Conservation (phyloP, 1,139 yeast species). For the Pichia sp. region DNA sequence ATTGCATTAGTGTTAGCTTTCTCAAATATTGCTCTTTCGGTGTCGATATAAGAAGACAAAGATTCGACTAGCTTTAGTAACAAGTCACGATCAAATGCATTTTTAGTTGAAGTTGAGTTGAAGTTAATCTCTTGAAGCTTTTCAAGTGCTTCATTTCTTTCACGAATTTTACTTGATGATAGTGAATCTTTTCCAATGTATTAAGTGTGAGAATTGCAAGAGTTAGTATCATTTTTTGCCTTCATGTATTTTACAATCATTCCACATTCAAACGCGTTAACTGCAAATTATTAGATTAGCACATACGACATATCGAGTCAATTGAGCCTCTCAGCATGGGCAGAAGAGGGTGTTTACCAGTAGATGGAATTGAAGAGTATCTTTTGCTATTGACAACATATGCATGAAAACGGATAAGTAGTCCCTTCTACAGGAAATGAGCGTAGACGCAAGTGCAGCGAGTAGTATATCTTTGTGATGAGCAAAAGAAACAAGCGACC, state of each 20-base stretch:
- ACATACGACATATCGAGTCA: conserved; percentile 15
- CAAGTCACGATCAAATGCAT: conserved; percentile 21
- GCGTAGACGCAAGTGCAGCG: too few relatives aligned
- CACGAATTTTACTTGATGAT: conserved; percentile 47
- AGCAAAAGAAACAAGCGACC: too few relatives aligned
- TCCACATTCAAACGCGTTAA: too few relatives aligned
- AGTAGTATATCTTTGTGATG: too few relatives aligned
- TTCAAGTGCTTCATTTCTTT: conserved; percentile 48
- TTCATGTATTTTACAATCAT: too few relatives aligned
- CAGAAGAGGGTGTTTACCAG: not conserved
- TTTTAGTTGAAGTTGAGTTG: conserved; percentile 21
- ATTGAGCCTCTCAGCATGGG: conserved; percentile 9
- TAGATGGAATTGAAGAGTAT: not conserved
- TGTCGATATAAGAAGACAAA: conserved; percentile 39
- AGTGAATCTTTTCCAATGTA: conserved; percentile 27
- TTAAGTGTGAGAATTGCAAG: not conserved
- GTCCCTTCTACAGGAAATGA: too few relatives aligned
- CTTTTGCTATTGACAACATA: too few relatives aligned
- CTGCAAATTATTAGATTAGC: too few relatives aligned
- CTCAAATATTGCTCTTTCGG: conserved; percentile 39
- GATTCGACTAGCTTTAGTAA: conserved; percentile 34
- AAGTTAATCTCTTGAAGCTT: conserved; percentile 36
- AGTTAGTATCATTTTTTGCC: not conserved
- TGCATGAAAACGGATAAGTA: too few relatives aligned
- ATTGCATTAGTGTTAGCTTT: conserved; percentile 31